Percentiles rank a stretch among this genome's conserved stretches.
Conservation (phyloP, 768 basidiomycete genomes). For the Pulveroboletus sp. region DNA sequence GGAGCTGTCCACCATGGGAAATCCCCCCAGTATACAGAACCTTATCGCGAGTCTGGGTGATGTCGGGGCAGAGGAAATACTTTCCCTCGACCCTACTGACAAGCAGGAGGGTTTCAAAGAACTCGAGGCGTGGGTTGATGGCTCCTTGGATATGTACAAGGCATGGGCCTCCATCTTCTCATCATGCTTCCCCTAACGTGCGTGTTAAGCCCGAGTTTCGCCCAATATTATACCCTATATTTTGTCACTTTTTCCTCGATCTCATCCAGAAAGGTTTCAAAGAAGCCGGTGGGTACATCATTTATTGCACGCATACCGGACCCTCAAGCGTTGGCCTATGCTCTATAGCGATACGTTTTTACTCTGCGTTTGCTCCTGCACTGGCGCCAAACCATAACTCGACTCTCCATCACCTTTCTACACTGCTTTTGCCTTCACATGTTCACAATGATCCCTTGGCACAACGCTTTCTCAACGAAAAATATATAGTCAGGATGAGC, state of each 20-base stretch:
- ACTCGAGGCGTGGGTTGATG: slow-evolving; percentile 86
- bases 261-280: slow-evolving; percentile 88
- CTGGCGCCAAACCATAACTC: slow-evolving; percentile 63
- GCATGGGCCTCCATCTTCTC: slow-evolving; percentile 39
- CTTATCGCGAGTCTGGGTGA: slow-evolving; percentile 75
- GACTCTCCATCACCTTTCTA: slow-evolving; percentile 75
- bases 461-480: slow-evolving; percentile 83
- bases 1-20: slow-evolving; percentile 67
- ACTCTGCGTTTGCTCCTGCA: slow-evolving; percentile 63
- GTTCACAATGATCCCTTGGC: slow-evolving; percentile 81
- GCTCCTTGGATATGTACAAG: slow-evolving; percentile 88
- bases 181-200: slow-evolving; percentile 8
- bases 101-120: slow-evolving; percentile 85
- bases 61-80: slow-evolving; percentile 78
- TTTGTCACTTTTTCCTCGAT: slow-evolving; percentile 96
- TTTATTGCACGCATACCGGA: background rate
- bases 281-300: slow-evolving; percentile 68
- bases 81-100: slow-evolving; percentile 79
- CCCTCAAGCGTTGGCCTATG: slow-evolving; percentile 11
- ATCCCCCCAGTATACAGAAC: slow-evolving; percentile 69
- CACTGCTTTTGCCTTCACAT: slow-evolving; percentile 78
- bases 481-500: slow-evolving; percentile 87
- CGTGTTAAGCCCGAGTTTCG: slow-evolving; percentile 79
- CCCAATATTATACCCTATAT: slow-evolving; percentile 92
- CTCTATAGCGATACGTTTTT: slow-evolving; percentile 69